Base-by-base conservation (phyloP, 1,139 yeast species). In the Zygosaccharomyces pseudobailii region DNA sequence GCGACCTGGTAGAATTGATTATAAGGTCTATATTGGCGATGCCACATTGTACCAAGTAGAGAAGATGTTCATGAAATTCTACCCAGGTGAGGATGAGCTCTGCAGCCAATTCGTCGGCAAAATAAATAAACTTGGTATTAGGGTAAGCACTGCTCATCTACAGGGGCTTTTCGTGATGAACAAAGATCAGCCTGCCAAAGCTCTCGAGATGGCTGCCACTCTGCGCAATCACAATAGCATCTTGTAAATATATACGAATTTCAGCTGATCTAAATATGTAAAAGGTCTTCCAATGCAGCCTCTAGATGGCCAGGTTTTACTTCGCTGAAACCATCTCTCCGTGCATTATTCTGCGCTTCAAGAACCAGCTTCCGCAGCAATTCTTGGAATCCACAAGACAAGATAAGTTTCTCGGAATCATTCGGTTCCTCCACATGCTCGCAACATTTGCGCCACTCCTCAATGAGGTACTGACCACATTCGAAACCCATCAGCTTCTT, bases 161-260 rank as follows among this genome's bases (percentile, higher is more conserved):
- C 98, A 92, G 66, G 99, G 98, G 1, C 74, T 92, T 49, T 92
- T 92, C 73, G 97, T 92, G 7, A 88, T 87, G 71, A 87, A 88
- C 69, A 92, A 92, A 67, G 78, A 86, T 52, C 84, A 83, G 54
- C 96, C 98, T 0, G 75, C 76, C 37, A 78, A 78, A 10, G 96
- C 97, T 1, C 71, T 90, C 36, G 72, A 71, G 7, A 84, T 84
- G 83, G 78, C 86, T 17, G 71, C 66, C 3, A 66, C 73, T n/a
- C 24, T 50, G 22, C 39, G 46, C 20, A 35, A 43, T 8, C 45
- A 51, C 5, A 42, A 48, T 33, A 43, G 43, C 24, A 45, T 43
- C 43, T 32, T 46, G 33, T 50, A 41, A 44, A 21, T 28, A 40
- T 19, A 39, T 21, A 36, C 6, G 20, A 13, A 6, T 21, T 24